These are phyloP conservation scores for Microcyclosporella mali DNA, from an alignment of 2,329 filamentous ascomycete genomes.

Conservation along the genomic window DNA sequence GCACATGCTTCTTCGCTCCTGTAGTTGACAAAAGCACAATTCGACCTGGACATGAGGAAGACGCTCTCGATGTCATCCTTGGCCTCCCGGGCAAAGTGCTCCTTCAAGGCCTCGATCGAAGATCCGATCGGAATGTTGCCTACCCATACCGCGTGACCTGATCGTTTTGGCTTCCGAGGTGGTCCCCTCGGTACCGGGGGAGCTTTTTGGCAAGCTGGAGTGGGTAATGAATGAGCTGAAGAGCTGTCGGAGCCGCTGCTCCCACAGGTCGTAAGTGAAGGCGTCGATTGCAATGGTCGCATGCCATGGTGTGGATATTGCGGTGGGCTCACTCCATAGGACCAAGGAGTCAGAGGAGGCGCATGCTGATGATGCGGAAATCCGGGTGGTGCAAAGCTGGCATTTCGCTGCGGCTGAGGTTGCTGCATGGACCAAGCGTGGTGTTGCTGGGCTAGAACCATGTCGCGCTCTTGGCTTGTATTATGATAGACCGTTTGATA, in stretches of 20 bases:
- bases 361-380: too few species aligned
- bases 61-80: slow-evolving; percentile 72
- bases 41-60: slow-evolving; percentile 92
- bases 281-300: background rate
- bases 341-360: too few species aligned
- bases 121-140: slow-evolving; percentile 84
- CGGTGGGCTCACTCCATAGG: too few species aligned
- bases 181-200: slow-evolving; percentile 44
- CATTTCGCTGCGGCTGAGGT: too few species aligned
- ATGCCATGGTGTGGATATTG: too few species aligned
- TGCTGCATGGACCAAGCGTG: too few species aligned
- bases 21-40: slow-evolving; percentile 95
- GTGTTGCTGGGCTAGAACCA: too few species aligned
- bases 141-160: slow-evolving; percentile 88
- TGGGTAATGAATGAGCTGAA: background rate
- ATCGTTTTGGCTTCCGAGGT: slow-evolving; percentile 59
- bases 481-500: too few species aligned
- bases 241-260: too few species aligned
- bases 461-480: too few species aligned
- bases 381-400: too few species aligned
- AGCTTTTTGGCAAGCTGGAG: slow-evolving; percentile 27
- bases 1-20: slow-evolving; percentile 69
- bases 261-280: background rate
- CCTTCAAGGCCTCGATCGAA: slow-evolving; percentile 74
- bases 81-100: slow-evolving; percentile 78